These are phyloP conservation scores for Yamadazyma mexicana DNA, from an alignment of 1,139 yeast genomes.

Conservation along the genomic window DNA sequence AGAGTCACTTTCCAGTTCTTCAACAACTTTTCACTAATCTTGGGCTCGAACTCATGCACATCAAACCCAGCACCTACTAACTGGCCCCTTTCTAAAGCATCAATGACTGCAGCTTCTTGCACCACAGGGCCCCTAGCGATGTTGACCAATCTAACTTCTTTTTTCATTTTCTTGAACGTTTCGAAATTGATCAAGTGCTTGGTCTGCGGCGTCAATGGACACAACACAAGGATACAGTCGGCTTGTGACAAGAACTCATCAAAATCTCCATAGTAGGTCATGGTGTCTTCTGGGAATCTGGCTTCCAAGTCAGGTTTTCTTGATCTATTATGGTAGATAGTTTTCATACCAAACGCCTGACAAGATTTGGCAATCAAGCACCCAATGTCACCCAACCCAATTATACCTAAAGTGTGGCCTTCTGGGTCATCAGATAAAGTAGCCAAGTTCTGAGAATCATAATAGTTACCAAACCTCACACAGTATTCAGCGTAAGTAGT, in stretches of 20 bases:
- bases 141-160: conserved; percentile 32
- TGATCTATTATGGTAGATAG: conserved; percentile 29
- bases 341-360: conserved; percentile 33
- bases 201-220: conserved; percentile 32
- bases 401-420: conserved; percentile 33
- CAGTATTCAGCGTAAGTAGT: conserved; percentile 33
- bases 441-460: conserved; percentile 25
- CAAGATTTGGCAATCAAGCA: conserved; percentile 31
- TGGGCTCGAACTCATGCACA: conserved; percentile 42
- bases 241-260: conserved; percentile 27
- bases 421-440: conserved; percentile 27
- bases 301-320: conserved; percentile 22
- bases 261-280: conserved; percentile 22
- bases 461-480: conserved; percentile 28
- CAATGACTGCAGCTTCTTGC: conserved; percentile 34
- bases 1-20: conserved; percentile 31
- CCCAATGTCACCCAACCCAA: conserved; percentile 40
- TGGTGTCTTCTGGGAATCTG: conserved; percentile 18
- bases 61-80: conserved; percentile 41
- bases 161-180: conserved; percentile 31
- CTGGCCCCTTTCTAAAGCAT: conserved; percentile 36
- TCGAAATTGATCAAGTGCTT: conserved; percentile 27
- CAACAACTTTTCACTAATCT: conserved; percentile 25
- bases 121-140: conserved; percentile 41
- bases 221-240: conserved; percentile 34